phyloP scores from a whole-genome alignment of 345 rosid species.

The Anastatica hierochuntica region DNA sequence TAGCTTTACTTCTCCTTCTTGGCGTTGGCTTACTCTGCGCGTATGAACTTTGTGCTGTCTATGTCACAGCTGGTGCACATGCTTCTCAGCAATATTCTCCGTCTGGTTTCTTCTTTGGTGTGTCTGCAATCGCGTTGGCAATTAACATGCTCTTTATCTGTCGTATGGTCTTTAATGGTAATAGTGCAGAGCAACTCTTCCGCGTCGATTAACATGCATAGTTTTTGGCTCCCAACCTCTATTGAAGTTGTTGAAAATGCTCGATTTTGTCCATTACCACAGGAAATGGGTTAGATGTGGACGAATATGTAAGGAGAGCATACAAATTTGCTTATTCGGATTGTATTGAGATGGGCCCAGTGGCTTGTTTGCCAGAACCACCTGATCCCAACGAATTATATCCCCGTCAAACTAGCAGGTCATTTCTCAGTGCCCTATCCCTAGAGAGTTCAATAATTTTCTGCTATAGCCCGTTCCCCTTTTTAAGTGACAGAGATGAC shows the following conservation, averaged over 20 bases:
- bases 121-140: slow-evolving; percentile 95
- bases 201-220: neutral
- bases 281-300: slow-evolving; percentile 99
- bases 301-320: slow-evolving; percentile 94
- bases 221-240: neutral
- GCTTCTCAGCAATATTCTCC: slow-evolving; percentile 93
- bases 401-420: slow-evolving; percentile 94
- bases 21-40: slow-evolving; percentile 93
- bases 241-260: neutral
- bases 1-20: slow-evolving; percentile 92
- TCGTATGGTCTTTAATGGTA: slow-evolving; percentile 96
- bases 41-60: slow-evolving; percentile 95
- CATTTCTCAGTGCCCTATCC: slow-evolving; percentile 12
- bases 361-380: slow-evolving; percentile 87
- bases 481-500: neutral
- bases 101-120: slow-evolving; percentile 98
- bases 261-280: slow-evolving; percentile 13
- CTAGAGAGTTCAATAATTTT: slow-evolving; percentile 3
- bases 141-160: slow-evolving; percentile 98
- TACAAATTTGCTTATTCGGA: slow-evolving; percentile 98
- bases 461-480: neutral
- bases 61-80: slow-evolving; percentile 77
- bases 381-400: slow-evolving; percentile 92
- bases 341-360: slow-evolving; percentile 89
- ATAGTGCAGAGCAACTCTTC: neutral